Evolutionary conservation across 805 yeast species (phyloP).

Genomic region (Debaryomyces castellii): DNA sequence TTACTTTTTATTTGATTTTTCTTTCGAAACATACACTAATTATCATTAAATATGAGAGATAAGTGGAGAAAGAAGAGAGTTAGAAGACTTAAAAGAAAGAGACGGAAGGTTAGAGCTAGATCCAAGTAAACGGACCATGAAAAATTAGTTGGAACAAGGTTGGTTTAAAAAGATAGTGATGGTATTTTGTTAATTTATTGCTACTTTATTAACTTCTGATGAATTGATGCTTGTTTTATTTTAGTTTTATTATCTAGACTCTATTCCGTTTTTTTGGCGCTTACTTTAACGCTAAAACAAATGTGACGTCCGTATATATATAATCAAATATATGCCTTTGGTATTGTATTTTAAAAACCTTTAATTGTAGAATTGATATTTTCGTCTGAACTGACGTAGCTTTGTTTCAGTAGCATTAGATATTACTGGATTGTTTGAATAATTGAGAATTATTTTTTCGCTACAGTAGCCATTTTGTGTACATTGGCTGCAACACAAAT

Average conservation of each 20-base stretch:
- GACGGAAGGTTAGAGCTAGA: conserved; percentile 99
- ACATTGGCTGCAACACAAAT: neutral
- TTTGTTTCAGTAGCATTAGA: too few species aligned
- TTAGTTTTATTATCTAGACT: conserved; percentile 2
- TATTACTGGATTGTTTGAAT: too few species aligned
- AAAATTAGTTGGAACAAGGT: neutral
- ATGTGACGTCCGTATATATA: conserved; percentile 14
- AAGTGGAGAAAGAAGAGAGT: conserved; percentile 99
- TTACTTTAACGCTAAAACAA: conserved; percentile 1
- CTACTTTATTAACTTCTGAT: neutral
- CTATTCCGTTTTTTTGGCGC: neutral
- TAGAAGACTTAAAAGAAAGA: conserved; percentile 99
- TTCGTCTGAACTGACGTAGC: too few species aligned
- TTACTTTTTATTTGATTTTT: conserved; percentile 1
- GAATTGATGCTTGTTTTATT: neutral
- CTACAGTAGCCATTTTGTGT: neutral
- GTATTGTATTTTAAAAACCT: neutral
- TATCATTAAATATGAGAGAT: conserved; percentile 71
- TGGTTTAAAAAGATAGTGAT: neutral
- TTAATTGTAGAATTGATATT: too few species aligned
- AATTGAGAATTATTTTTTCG: neutral
- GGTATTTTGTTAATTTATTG: neutral
- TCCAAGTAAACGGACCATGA: conserved; percentile 77
- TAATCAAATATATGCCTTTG: conserved; percentile 6
- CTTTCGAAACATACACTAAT: conserved; percentile 24